Conservation (phyloP, 371 early-diverging fungal genomes). For the Mucor saturninus region DNA sequence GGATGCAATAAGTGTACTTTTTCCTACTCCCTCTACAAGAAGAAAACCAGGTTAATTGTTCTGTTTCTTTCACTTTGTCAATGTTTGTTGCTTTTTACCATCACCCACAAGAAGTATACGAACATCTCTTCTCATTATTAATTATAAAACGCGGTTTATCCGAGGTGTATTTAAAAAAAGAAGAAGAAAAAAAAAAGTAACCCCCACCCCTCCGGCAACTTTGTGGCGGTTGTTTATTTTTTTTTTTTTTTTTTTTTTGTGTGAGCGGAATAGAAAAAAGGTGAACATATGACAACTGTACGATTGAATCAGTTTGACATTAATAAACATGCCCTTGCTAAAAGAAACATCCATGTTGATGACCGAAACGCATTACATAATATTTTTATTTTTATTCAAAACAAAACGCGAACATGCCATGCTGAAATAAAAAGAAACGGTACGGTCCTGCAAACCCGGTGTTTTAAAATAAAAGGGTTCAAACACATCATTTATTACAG, state of each 20-base stretch:
- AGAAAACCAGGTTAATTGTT: background rate
- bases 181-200: background rate
- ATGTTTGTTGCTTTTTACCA: conserved; percentile 56
- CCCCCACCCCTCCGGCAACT: background rate
- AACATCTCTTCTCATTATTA: conserved; percentile 85
- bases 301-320: no score
- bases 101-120: conserved; percentile 91
- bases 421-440: background rate
- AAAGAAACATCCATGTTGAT: no score
- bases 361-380: no score
- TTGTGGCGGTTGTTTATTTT: background rate
- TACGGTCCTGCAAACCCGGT: background rate
- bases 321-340: no score
- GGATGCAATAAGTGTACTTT: conserved; percentile 94
- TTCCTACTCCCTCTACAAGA: conserved; percentile 88
- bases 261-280: no score
- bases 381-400: no score
- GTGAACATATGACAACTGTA: no score
- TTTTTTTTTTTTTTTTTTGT: background rate
- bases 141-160: conserved; percentile 5
- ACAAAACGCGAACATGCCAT: no score
- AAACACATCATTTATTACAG: conserved; percentile 44
- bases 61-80: no score
- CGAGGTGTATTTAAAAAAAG: background rate
- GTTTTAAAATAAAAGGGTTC: background rate